phyloP scores from a whole-genome alignment of 176 grass and related monocot species.

The Chloris gayana region DNA sequence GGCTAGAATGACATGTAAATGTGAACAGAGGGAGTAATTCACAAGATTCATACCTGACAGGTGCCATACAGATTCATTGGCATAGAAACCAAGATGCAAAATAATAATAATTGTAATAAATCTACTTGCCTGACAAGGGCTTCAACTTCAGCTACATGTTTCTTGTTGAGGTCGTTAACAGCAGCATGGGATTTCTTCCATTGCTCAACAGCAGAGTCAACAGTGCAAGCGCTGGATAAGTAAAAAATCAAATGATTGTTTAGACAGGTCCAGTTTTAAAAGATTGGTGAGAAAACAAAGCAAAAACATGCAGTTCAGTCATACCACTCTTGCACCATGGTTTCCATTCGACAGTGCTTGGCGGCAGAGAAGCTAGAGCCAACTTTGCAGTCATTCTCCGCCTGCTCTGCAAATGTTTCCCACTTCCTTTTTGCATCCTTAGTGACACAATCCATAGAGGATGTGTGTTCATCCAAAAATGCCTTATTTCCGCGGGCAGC shows the following conservation, averaged over 20 bases:
- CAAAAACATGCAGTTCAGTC: not conserved
- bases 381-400: slow-evolving; percentile 66
- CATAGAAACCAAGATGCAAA: not conserved
- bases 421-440: slow-evolving; percentile 96
- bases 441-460: slow-evolving; percentile 60
- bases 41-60: too few relatives aligned
- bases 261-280: slow-evolving; percentile 7
- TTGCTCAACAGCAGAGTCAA: slow-evolving; percentile 69
- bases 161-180: slow-evolving; percentile 66
- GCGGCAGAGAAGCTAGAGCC: slow-evolving; percentile 74
- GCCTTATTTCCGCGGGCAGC: slow-evolving; percentile 66
- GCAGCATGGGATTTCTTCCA: slow-evolving; percentile 77
- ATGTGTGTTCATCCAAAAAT: slow-evolving; percentile 75
- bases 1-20: too few relatives aligned
- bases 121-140: slow-evolving; percentile 66
- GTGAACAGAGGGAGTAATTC: too few relatives aligned
- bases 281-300: not conserved
- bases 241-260: slow-evolving; percentile 24
- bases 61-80: not conserved
- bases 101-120: slow-evolving; percentile 5
- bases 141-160: slow-evolving; percentile 85
- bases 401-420: slow-evolving; percentile 79
- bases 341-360: slow-evolving; percentile 93
- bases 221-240: slow-evolving; percentile 57
- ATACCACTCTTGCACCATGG: slow-evolving; percentile 77